Evolutionary conservation across 768 basidiomycete genomes (phyloP).

Genomic region (Rhodosporidiobolus sp.): DNA sequence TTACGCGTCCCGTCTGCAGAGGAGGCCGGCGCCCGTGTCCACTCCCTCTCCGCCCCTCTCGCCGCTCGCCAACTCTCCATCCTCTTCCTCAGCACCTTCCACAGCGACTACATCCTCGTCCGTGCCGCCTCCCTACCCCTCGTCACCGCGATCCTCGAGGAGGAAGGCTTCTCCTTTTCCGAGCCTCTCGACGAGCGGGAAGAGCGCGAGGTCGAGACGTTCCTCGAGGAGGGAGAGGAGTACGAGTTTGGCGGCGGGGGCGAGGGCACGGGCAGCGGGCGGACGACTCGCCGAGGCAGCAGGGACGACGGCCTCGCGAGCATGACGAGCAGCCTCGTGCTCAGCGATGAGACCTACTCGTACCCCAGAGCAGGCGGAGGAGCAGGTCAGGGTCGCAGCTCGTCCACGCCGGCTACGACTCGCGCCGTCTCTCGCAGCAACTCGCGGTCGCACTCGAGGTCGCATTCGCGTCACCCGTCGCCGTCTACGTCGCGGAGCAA

Average conservation of each 20-base stretch:
- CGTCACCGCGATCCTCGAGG: conserved; percentile 60
- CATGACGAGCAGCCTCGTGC: not conserved
- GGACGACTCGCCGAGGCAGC: not conserved
- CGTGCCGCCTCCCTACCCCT: conserved; percentile 57
- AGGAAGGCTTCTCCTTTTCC: conserved; percentile 58
- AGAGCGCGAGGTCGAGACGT: not conserved
- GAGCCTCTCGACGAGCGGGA: not conserved
- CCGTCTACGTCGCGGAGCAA: not conserved
- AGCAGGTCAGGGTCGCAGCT: not conserved
- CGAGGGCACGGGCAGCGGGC: not conserved
- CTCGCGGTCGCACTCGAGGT: not conserved
- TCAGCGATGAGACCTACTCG: conserved; percentile 2
- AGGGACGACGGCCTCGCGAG: not conserved
- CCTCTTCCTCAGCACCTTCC: conserved; percentile 76
- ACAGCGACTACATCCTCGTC: conserved; percentile 78
- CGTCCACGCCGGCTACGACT: not conserved
- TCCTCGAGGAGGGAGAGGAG: not conserved
- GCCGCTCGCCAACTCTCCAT: conserved; percentile 76
- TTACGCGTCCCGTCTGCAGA: not conserved
- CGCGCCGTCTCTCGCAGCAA: not conserved
- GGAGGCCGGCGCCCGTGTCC: conserved; percentile 67
- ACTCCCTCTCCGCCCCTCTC: conserved; percentile 71
- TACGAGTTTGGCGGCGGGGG: not conserved
- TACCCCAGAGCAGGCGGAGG: too few relatives aligned
- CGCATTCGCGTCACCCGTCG: not conserved